Conservation (phyloP, 1,284 basidiomycete genomes). For the Irpex sp. region DNA sequence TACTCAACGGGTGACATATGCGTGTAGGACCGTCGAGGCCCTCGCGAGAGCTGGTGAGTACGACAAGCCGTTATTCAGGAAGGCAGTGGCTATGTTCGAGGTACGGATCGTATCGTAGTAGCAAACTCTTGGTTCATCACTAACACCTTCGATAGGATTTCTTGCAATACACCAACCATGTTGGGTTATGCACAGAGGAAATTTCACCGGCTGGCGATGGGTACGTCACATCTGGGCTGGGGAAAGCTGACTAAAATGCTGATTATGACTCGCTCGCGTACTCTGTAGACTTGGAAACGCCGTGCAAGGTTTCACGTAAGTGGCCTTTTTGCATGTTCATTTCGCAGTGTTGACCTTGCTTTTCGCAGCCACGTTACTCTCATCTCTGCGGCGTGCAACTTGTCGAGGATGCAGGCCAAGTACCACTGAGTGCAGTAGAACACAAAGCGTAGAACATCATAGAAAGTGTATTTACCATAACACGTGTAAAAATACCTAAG, state of each 20-base stretch:
- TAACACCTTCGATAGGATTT: constrained; percentile 49
- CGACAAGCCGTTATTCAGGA: constrained; percentile 62
- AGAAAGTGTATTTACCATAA: background rate
- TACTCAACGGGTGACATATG: background rate
- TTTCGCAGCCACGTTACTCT: constrained; percentile 69
- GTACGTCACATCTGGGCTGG: constrained; percentile 35
- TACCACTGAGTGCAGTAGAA: background rate
- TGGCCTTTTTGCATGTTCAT: constrained; percentile 16
- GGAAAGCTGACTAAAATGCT: background rate
- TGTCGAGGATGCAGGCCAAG: constrained; percentile 55
- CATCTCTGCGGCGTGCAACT: constrained; percentile 79
- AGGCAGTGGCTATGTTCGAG: constrained; percentile 81
- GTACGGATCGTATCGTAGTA: constrained; percentile 31
- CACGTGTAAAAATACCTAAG: background rate
- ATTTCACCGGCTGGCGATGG: constrained; percentile 78
- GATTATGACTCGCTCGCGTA: background rate
- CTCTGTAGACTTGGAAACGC: constrained; percentile 67
- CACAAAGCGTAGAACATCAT: background rate
- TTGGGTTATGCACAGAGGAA: constrained; percentile 83
- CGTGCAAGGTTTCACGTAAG: constrained; percentile 84
- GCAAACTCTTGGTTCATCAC: no score
- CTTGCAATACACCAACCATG: constrained; percentile 80
- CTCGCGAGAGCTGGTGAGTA: constrained; percentile 81
- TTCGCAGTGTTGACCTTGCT: constrained; percentile 5
- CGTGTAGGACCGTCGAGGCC: constrained; percentile 78